Evolutionary conservation across 768 basidiomycete genomes (phyloP).

Genomic region (Cytidiella melzeri): DNA sequence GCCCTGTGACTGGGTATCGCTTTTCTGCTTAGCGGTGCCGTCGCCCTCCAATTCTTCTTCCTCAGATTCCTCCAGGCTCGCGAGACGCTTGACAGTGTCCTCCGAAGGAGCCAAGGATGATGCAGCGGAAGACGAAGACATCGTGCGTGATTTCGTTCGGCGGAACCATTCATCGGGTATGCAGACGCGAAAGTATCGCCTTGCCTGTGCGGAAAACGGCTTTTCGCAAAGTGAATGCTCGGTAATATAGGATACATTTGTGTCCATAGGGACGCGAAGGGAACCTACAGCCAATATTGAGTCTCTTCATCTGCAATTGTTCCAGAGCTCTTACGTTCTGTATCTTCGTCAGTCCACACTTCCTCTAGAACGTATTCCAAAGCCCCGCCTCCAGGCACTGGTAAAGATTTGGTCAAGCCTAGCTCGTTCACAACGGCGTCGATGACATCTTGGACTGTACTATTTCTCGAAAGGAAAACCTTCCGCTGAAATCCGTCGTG

Average conservation of each 20-base stretch:
- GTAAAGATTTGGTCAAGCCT: slow-evolving; percentile 59
- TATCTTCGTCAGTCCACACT: slow-evolving; percentile 46
- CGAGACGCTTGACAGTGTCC: slow-evolving; percentile 41
- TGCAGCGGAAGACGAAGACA: slow-evolving; percentile 39
- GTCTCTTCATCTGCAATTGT: background rate
- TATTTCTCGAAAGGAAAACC: slow-evolving; percentile 54
- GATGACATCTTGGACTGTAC: slow-evolving; percentile 51
- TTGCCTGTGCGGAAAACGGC: slow-evolving; percentile 15
- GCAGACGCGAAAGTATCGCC: slow-evolving; percentile 52
- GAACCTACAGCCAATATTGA: slow-evolving; percentile 27
- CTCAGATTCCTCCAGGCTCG: slow-evolving; percentile 43
- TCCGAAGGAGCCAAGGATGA: slow-evolving; percentile 34
- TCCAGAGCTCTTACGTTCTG: slow-evolving; percentile 43
- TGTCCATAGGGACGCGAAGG: slow-evolving; percentile 38
- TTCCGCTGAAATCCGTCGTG: slow-evolving; percentile 66
- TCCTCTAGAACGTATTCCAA: slow-evolving; percentile 75
- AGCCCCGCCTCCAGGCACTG: slow-evolving; percentile 59
- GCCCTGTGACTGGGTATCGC: slow-evolving; percentile 23
- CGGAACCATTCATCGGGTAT: slow-evolving; percentile 80
- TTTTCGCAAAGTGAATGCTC: slow-evolving; percentile 25
- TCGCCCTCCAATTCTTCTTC: slow-evolving; percentile 40
- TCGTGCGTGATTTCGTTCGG: slow-evolving; percentile 51
- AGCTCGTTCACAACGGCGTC: slow-evolving; percentile 52
- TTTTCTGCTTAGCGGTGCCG: slow-evolving; percentile 55
- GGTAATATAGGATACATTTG: slow-evolving; percentile 38